Base-by-base conservation (phyloP, 768 basidiomycete genomes). In the Suillus plorans region DNA sequence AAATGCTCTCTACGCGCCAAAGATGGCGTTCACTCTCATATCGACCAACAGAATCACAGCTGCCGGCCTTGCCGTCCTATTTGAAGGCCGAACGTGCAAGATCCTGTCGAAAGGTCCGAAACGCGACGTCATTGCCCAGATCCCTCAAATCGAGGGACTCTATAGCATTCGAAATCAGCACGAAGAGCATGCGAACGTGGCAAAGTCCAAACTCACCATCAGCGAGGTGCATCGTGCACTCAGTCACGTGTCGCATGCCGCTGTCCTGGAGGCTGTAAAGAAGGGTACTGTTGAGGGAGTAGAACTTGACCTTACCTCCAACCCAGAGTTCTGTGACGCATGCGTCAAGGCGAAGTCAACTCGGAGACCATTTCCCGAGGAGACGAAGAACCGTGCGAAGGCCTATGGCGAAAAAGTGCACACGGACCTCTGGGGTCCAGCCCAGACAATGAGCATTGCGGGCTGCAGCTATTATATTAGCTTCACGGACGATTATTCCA, bases 401-500 rank as follows among this genome's bases (percentile, higher is more conserved):
- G n/a, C 8, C 20, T 50, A 34, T 31, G 62, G 31, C 2, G 65
- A 71, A 5, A 44, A 66, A 25, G 65, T 58, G 13, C 56, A 58
- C 4, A 37, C 64, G 68, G 9, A 58, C 31, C 25, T 63, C 2
- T 63, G 62, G 62, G 62, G 62, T 57, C 60, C 22, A 2, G 55
- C 18, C 0, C 62, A 63, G 3, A 57, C 12, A 0, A n/a, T 2
- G 1, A 36, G 20, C 8, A 22, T 71, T 2, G 72, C 73, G 0
- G 73, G 77, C 16, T 52, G 68, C 3, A 31, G 49, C 1, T 82
- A 82, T 52, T 77, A 76, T 41, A 63, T 71, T 14, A 76, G 71
- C 0, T 82, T 77, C 60, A 80, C 69, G 0, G 79, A 83, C 52
- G 74, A 81, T 42, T 61, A 66, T 22, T 66, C 75, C 0, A 68